phyloP scores from a whole-genome alignment of 192 early-diverging fungal species.

The Cladochytrium replicatum region DNA sequence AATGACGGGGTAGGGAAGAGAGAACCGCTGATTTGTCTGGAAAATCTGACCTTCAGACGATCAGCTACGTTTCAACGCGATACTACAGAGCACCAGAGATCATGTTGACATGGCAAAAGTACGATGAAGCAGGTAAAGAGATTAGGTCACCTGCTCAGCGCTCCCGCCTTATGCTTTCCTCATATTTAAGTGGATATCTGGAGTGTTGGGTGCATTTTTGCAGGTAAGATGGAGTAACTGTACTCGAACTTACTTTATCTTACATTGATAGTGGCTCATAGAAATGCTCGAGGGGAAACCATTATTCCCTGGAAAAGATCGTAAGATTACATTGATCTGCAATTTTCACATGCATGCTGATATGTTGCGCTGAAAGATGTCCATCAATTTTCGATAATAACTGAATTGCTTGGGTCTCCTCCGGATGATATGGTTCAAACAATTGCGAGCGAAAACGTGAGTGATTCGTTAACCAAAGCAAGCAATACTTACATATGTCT shows the following conservation, averaged over 20 bases:
- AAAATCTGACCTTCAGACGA: constrained; percentile 1
- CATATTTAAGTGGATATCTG: constrained; percentile 70
- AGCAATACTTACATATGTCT: background rate
- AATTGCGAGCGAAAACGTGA: constrained; percentile 83
- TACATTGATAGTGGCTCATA: constrained; percentile 6
- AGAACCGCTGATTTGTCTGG: background rate
- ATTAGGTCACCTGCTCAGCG: background rate
- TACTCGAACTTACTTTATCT: background rate
- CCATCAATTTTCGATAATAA: constrained; percentile 92
- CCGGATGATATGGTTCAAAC: constrained; percentile 85
- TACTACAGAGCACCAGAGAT: constrained; percentile 98
- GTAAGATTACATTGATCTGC: constrained; percentile 33
- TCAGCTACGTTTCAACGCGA: constrained; percentile 82
- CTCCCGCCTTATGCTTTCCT: constrained; percentile 2
- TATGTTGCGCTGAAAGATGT: constrained; percentile 50
- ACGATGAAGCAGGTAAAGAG: constrained; percentile 68
- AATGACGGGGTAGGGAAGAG: constrained; percentile 67
- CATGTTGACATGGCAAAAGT: constrained; percentile 96
- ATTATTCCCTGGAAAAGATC: constrained; percentile 90
- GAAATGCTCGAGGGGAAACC: constrained; percentile 96
- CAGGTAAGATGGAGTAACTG: constrained; percentile 28
- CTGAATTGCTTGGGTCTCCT: constrained; percentile 83
- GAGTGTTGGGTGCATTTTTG: constrained; percentile 91
- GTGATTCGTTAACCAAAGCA: constrained; percentile 8
- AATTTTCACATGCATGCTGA: background rate